phyloP scores from a whole-genome alignment of 768 basidiomycete species.

The Suillus occidentalis region DNA sequence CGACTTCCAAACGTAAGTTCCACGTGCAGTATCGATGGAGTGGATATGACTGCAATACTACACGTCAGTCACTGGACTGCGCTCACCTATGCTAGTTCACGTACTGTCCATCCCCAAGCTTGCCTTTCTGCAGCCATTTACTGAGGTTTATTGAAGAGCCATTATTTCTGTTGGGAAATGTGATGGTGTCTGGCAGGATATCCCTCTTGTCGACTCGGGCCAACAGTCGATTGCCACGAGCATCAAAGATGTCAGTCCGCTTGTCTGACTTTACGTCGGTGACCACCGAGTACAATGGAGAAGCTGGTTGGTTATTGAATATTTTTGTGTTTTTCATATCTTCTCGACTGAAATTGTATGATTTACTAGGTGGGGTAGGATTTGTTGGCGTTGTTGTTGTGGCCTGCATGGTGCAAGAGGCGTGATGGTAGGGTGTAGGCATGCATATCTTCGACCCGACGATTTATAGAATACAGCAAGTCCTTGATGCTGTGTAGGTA shows the following conservation, averaged over 20 bases:
- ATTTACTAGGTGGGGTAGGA: neutral
- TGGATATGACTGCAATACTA: conserved; percentile 8
- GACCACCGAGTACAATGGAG: conserved; percentile 14
- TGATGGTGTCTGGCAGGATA: conserved; percentile 18
- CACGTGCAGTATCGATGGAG: conserved; percentile 10
- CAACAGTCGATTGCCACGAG: conserved; percentile 8
- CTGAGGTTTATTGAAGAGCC: conserved; percentile 11
- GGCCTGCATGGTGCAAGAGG: conserved; percentile 8
- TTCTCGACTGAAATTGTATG: conserved; percentile 14
- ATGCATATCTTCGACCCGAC: too few species aligned
- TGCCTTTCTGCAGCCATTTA: conserved; percentile 16
- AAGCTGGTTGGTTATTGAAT: conserved; percentile 7
- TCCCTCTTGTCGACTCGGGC: conserved; percentile 9
- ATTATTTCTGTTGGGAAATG: conserved; percentile 7
- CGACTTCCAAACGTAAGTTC: conserved; percentile 16
- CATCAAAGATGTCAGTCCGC: conserved; percentile 11
- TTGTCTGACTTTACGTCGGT: conserved; percentile 13
- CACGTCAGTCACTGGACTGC: neutral
- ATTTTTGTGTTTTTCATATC: conserved; percentile 15
- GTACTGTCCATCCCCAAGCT: conserved; percentile 15
- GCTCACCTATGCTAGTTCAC: neutral
- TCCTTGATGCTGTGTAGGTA: neutral
- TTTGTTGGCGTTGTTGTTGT: neutral
- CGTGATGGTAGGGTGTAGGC: neutral
- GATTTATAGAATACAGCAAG: conserved; percentile 3